Evolutionary conservation across 2,329 filamentous ascomycete genomes (phyloP).

Genomic region (Huntiella abstrusa): DNA sequence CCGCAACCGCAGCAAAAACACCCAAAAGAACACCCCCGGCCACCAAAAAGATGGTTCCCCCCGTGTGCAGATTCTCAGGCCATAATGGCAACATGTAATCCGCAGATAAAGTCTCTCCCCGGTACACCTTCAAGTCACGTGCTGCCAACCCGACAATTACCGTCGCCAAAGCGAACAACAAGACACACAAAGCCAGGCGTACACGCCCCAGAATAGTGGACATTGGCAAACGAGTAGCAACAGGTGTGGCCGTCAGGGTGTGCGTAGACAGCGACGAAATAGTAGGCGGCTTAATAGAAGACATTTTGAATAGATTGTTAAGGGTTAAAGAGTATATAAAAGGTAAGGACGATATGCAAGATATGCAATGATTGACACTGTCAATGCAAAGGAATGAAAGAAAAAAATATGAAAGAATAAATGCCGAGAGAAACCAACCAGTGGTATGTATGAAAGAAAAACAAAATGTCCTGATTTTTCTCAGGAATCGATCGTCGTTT

Average conservation of each 20-base stretch:
- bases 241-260: slow-evolving; percentile 28
- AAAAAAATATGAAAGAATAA: no score
- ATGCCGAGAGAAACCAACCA: no score
- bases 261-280: slow-evolving; percentile 21
- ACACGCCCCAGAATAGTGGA: slow-evolving; percentile 13
- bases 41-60: slow-evolving; percentile 36
- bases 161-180: slow-evolving; percentile 32
- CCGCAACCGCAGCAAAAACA: slow-evolving; percentile 27
- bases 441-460: no score
- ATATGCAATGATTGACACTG: no score
- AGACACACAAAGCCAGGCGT: slow-evolving; percentile 27
- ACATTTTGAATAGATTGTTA: slow-evolving; percentile 4
- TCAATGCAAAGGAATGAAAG: no score
- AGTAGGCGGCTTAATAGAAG: slow-evolving; percentile 19
- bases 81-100: slow-evolving; percentile 35
- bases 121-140: slow-evolving; percentile 35
- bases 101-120: slow-evolving; percentile 29
- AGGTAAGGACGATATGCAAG: background rate
- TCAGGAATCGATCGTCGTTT: no score
- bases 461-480: no score
- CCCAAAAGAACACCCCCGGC: slow-evolving; percentile 31
- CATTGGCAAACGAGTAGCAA: slow-evolving; percentile 18
- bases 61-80: slow-evolving; percentile 37
- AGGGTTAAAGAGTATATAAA: background rate
- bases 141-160: slow-evolving; percentile 34